Conservation (phyloP, 1,139 yeast genomes). For the Kodamaea sp. region DNA sequence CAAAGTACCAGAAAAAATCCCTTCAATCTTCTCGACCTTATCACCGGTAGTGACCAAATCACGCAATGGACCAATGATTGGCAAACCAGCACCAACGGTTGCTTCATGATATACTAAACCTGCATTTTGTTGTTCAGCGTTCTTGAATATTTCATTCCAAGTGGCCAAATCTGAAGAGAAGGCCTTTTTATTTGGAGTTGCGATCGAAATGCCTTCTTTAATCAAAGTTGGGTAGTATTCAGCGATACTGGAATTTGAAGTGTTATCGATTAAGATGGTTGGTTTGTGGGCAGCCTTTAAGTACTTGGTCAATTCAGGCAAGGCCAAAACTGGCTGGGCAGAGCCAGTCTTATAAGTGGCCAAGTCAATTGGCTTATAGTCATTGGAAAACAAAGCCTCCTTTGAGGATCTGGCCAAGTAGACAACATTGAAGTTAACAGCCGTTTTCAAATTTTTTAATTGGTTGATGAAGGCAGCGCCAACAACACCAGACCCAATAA, state of each 20-base stretch:
- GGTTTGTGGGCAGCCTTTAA: constrained; percentile 69
- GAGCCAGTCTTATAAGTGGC: constrained; percentile 55
- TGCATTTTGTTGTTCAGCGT: constrained; percentile 49
- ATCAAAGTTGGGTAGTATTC: constrained; percentile 71
- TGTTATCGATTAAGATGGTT: constrained; percentile 85
- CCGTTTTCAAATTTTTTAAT: constrained; percentile 62
- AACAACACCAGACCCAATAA: constrained; percentile 91
- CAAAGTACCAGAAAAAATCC: constrained; percentile 92
- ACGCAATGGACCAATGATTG: constrained; percentile 81
- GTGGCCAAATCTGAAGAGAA: constrained; percentile 74
- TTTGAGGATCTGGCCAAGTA: constrained; percentile 69
- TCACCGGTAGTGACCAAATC: constrained; percentile 92
- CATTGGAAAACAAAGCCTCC: constrained; percentile 63
- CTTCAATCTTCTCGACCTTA: constrained; percentile 85
- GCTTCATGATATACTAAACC: constrained; percentile 96
- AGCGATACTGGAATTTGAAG: constrained; percentile 79
- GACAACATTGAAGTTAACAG: constrained; percentile 68
- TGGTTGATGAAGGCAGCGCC: constrained; percentile 75
- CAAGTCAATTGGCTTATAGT: constrained; percentile 69
- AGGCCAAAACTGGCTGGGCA: constrained; percentile 48
- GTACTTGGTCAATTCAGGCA: constrained; percentile 56
- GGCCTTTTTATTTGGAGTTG: constrained; percentile 97
- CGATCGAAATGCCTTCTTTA: constrained; percentile 79
- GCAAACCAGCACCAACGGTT: constrained; percentile 98
- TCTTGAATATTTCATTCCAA: constrained; percentile 73